Percentiles rank a stretch among this genome's conserved stretches.
Evolutionary conservation across 371 early-diverging fungal species (phyloP).

Genomic region (Rhizopus stolonifer): DNA sequence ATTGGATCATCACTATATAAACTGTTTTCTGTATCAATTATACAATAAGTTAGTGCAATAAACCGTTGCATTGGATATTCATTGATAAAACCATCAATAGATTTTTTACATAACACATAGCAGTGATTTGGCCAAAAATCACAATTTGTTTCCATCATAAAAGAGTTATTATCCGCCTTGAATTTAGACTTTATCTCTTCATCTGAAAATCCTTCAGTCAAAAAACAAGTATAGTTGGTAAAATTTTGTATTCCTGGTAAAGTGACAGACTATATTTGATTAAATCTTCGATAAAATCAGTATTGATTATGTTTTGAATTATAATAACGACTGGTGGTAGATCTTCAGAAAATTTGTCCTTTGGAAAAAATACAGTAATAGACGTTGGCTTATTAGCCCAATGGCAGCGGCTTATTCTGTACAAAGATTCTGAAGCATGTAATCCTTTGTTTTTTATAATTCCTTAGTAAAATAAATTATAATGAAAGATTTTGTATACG

Average conservation of each 20-base stretch:
- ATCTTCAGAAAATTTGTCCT: not conserved
- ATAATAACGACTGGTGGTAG: not conserved
- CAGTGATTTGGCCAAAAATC: not conserved
- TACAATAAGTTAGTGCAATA: conserved; percentile 9
- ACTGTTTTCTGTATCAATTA: conserved; percentile 12
- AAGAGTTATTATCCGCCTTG: conserved; percentile 4
- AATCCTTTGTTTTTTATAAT: not conserved
- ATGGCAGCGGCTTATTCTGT: not conserved
- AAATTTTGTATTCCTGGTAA: conserved; percentile 6
- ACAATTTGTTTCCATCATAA: conserved; percentile 7
- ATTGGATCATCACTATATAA: conserved; percentile 14
- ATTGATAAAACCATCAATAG: conserved; percentile 10
- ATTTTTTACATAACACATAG: conserved; percentile 11
- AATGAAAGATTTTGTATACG: not conserved
- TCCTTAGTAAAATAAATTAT: not conserved
- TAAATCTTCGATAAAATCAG: conserved; percentile 6
- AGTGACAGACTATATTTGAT: conserved; percentile 8
- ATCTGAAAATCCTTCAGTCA: conserved; percentile 8
- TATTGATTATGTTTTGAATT: conserved; percentile 9
- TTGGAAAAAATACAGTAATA: not conserved
- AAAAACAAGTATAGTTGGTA: conserved; percentile 5
- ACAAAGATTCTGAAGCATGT: not conserved
- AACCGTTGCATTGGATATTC: conserved; percentile 15
- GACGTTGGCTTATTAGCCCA: not conserved
- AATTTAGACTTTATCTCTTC: conserved; percentile 12